Conservation (phyloP, 306 rosid species). For the Quercus agrifolia region DNA sequence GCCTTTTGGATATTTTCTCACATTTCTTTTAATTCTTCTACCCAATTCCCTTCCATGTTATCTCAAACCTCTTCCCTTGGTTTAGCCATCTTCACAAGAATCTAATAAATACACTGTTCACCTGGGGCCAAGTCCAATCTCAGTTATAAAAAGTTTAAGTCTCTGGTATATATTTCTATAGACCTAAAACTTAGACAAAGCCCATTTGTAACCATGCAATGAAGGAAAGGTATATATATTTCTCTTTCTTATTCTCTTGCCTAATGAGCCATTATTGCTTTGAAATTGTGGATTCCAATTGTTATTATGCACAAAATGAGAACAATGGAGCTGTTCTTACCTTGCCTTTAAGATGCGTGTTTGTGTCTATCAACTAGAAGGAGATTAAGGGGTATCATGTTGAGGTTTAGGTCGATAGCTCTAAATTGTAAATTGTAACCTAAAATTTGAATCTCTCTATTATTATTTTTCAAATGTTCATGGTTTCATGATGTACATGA, state of each 20-base stretch:
- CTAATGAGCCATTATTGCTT: not conserved
- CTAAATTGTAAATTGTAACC: not conserved
- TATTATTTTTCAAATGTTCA: not conserved
- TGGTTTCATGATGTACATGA: not conserved
- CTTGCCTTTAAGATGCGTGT: not conserved
- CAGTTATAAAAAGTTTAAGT: not conserved
- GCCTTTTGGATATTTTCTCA: not conserved
- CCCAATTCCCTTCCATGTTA: not conserved
- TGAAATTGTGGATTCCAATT: not conserved
- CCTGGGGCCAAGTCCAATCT: not conserved
- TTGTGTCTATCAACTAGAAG: not conserved
- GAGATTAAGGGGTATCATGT: not conserved
- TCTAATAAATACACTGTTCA: not conserved
- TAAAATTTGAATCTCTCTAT: not conserved
- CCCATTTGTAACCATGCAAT: not conserved
- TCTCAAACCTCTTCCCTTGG: not conserved
- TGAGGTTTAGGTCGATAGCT: not conserved
- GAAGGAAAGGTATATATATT: not conserved
- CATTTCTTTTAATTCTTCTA: not conserved
- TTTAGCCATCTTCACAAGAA: not conserved
- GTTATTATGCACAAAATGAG: not conserved
- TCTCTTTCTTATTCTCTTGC: not conserved
- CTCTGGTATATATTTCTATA: not conserved
- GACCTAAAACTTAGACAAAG: not conserved
- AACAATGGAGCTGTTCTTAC: not conserved